These are phyloP conservation scores for Stemphylium lycopersici DNA, from an alignment of 2,329 filamentous ascomycete genomes.

Conservation along the genomic window DNA sequence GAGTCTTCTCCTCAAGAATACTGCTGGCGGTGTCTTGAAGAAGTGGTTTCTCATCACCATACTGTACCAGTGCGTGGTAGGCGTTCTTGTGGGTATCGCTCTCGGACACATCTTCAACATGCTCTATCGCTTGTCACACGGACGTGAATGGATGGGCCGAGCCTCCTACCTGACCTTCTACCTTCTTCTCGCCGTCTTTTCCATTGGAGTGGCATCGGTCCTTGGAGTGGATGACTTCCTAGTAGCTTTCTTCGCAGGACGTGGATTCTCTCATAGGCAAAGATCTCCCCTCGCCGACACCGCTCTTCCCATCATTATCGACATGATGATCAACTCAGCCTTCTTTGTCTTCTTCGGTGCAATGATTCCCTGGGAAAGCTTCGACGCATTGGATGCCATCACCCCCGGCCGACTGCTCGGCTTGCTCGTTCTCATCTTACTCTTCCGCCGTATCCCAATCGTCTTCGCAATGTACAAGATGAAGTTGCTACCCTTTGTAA, in stretches of 20 bases:
- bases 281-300: slow-evolving; percentile 58
- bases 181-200: slow-evolving; percentile 60
- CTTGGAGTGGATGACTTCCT: slow-evolving; percentile 63
- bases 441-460: slow-evolving; percentile 60
- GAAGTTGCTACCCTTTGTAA: slow-evolving; percentile 53
- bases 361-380: slow-evolving; percentile 59
- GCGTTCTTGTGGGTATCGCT: slow-evolving; percentile 54
- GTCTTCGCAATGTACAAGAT: slow-evolving; percentile 56
- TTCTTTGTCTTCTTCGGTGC: slow-evolving; percentile 65
- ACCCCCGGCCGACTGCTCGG: slow-evolving; percentile 54
- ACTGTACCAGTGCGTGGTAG: slow-evolving; percentile 61
- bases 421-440: slow-evolving; percentile 56
- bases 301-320: slow-evolving; percentile 58
- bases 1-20: slow-evolving; percentile 51
- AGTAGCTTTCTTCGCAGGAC: slow-evolving; percentile 62
- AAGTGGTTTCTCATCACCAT: slow-evolving; percentile 62
- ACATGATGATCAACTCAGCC: slow-evolving; percentile 61
- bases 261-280: slow-evolving; percentile 61
- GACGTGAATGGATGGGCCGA: slow-evolving; percentile 54
- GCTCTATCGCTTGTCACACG: slow-evolving; percentile 56
- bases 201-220: slow-evolving; percentile 58
- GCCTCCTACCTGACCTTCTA: slow-evolving; percentile 63
- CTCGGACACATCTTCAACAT: slow-evolving; percentile 58
- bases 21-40: slow-evolving; percentile 51
- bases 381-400: slow-evolving; percentile 43